These are phyloP conservation scores for Neodidymelliopsis sp. DNA, from an alignment of 2,329 filamentous ascomycete genomes.

Conservation along the genomic window DNA sequence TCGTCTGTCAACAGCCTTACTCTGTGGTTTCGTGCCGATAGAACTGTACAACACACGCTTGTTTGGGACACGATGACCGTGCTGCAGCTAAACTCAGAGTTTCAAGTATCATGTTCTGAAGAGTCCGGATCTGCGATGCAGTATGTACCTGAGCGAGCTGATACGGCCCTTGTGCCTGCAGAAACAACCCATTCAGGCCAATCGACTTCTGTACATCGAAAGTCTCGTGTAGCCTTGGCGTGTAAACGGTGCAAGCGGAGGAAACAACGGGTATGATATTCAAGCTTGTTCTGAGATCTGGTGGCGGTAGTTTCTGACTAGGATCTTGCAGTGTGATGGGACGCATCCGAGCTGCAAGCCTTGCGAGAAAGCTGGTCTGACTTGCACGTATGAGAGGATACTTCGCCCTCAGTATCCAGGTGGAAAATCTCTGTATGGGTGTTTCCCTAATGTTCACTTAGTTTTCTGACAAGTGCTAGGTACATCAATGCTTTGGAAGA, in stretches of 20 bases:
- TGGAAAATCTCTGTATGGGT: constrained; percentile 33
- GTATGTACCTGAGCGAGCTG: no score
- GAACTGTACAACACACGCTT: no score
- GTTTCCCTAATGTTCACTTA: neutral
- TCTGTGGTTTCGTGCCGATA: no score
- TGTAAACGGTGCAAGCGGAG: constrained; percentile 38
- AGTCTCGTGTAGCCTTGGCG: constrained; percentile 33
- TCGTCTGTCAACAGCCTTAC: neutral
- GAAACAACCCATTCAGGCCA: constrained; percentile 2
- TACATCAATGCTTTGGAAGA: constrained; percentile 39
- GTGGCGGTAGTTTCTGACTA: neutral
- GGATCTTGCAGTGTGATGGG: constrained; percentile 32
- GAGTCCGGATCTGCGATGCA: no score
- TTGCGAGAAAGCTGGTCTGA: constrained; percentile 27
- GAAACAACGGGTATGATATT: constrained; percentile 33
- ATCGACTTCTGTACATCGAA: constrained; percentile 18
- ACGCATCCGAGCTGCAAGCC: constrained; percentile 29
- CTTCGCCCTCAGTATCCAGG: constrained; percentile 37
- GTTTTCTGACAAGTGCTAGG: constrained; percentile 9
- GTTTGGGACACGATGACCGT: no score
- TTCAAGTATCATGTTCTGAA: no score
- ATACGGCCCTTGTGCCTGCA: neutral
- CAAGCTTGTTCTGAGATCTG: neutral
- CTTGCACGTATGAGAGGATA: constrained; percentile 35
- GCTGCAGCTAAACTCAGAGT: no score